Evolutionary conservation across 2,329 filamentous ascomycete genomes (phyloP).

Genomic region (Aureobasidium sp.): DNA sequence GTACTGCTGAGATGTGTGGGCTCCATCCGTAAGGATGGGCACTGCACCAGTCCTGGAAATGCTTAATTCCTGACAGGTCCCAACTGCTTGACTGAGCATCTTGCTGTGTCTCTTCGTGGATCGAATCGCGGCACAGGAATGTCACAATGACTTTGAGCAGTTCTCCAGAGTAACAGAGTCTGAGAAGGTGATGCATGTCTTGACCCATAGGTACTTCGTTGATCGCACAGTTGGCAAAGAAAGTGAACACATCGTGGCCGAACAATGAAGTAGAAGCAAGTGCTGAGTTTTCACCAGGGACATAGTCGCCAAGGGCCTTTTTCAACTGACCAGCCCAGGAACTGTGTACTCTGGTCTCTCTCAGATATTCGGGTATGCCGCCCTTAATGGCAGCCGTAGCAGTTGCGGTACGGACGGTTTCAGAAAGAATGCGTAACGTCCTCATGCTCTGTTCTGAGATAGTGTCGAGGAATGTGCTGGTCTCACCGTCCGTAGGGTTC

Average conservation of each 20-base stretch:
- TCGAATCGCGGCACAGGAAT: slow-evolving; percentile 1
- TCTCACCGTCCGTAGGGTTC: slow-evolving; percentile 65
- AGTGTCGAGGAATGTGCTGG: slow-evolving; percentile 81
- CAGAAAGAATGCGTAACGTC: slow-evolving; percentile 87
- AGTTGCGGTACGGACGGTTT: slow-evolving; percentile 60
- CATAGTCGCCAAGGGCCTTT: slow-evolving; percentile 12
- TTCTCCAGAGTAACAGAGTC: slow-evolving; percentile 91
- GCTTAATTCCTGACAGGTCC: slow-evolving; percentile 11
- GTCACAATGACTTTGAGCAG: slow-evolving; percentile 81
- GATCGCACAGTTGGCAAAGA: slow-evolving; percentile 78
- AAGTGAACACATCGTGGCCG: slow-evolving; percentile 77
- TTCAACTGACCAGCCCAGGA: slow-evolving; percentile 12
- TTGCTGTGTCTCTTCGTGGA: neutral
- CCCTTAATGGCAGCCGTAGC: slow-evolving; percentile 11
- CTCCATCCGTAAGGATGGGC: neutral
- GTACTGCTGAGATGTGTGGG: neutral
- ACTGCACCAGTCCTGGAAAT: slow-evolving; percentile 13
- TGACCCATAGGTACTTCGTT: slow-evolving; percentile 58
- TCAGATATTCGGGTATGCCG: slow-evolving; percentile 4
- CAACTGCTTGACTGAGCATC: slow-evolving; percentile 12
- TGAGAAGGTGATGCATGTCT: slow-evolving; percentile 82
- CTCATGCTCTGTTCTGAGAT: slow-evolving; percentile 87
- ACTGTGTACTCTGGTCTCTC: slow-evolving; percentile 16
- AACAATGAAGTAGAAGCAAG: slow-evolving; percentile 62
- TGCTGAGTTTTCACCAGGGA: slow-evolving; percentile 42